Evolutionary conservation across 129 eudicot species (phyloP), one percentile per base, ranked within the genome.

Genomic region (Erigeron canadensis): DNA sequence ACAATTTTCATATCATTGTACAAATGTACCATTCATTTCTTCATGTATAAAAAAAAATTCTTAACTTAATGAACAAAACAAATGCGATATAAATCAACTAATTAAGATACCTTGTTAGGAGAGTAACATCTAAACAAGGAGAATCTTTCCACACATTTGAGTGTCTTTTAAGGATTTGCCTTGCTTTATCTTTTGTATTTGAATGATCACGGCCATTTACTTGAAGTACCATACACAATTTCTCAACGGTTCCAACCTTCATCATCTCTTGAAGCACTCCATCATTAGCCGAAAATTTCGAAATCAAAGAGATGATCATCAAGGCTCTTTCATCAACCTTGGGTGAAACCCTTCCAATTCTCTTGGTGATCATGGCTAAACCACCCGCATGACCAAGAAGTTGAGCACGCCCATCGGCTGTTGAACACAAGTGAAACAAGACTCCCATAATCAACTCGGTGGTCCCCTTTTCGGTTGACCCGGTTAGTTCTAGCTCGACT

Each of bases 391-490:
- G 96, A 39, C 62, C 66, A 54, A 89, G 51, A 42, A 89, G 79
- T 66, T 80, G 78, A 5, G 86, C 88, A 19, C 95, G 69, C 16
- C 95, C 95, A 34, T 83, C 88, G 6, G 95, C 95, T 45, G 83
- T 76, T 7, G 79, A 70, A 40, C 95, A 88, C 66, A 88, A 43
- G 48, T 85, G 85, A 72, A 73, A 81, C 60, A 88, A 51, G 21
- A 88, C 66, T 6, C 65, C 86, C 66, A 89, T 68, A 28, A 80
- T 72, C 10, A 86, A 16, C 81, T 89, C 96, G 28, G 85, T 86
- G 15, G 77, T 81, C 22, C 65, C 67, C 79, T 77, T 84, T 16
- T 77, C 86, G 11, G 78, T 83, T 3, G 71, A 38, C 34, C 50
- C 77, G 6, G n/a, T n/a, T n/a, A 85, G 74, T 11, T 85, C 87